Conservation (phyloP, 441 rosid genomes). For the Dalechampia spathulata region DNA sequence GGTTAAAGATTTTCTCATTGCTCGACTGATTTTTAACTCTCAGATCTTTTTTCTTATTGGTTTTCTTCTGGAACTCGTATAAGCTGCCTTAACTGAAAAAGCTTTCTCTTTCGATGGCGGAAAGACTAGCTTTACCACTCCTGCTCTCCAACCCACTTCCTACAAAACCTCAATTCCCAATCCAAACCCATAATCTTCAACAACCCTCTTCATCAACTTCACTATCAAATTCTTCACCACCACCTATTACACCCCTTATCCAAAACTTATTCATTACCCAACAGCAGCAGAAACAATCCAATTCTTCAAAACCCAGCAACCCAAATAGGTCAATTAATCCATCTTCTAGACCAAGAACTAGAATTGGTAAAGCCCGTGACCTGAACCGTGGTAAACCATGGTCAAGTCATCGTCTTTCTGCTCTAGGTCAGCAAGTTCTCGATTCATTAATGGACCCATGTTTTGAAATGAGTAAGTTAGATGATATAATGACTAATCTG, state of each 20-base stretch:
- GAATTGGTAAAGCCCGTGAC: slow-evolving; percentile 60
- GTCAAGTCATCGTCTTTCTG: slow-evolving; percentile 59
- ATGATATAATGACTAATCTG: slow-evolving; percentile 29
- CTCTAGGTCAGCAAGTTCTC: slow-evolving; percentile 57
- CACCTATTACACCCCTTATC: too few relatives aligned
- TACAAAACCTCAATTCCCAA: slow-evolving; percentile 11
- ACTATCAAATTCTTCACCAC: too few relatives aligned
- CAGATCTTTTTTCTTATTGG: too few relatives aligned
- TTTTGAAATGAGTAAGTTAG: slow-evolving; percentile 40
- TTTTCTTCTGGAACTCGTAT: too few relatives aligned
- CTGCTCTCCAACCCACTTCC: slow-evolving; percentile 46
- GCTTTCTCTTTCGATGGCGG: slow-evolving; percentile 59
- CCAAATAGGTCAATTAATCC: slow-evolving; percentile 13
- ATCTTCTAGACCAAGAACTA: slow-evolving; percentile 26
- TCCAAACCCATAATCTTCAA: slow-evolving; percentile 12
- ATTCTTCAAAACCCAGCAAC: slow-evolving; percentile 17
- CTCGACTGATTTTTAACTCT: too few relatives aligned
- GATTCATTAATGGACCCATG: slow-evolving; percentile 40
- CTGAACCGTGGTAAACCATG: slow-evolving; percentile 73
- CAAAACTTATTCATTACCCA: slow-evolving; percentile 35
- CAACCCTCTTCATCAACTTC: slow-evolving; percentile 17
- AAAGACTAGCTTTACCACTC: slow-evolving; percentile 65
- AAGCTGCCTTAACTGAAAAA: background rate
- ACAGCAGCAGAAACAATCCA: slow-evolving; percentile 21
- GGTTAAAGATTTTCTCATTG: too few relatives aligned